Evolutionary conservation across 83 land plant species (phyloP).

Genomic region (Thuja plicata): DNA sequence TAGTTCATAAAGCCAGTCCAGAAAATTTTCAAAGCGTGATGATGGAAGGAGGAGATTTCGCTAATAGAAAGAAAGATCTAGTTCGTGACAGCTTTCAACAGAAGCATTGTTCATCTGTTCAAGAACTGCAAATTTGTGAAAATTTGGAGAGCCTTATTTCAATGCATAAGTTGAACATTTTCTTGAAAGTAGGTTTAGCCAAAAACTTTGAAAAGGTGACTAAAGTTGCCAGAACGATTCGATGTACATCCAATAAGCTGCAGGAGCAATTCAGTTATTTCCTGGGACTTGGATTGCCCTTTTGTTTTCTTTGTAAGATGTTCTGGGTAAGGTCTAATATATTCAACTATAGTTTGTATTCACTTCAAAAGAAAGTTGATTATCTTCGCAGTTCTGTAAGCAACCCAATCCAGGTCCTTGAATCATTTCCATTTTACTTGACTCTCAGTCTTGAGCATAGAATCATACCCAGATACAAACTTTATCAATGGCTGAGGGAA

Average conservation of each 20-base stretch:
- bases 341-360: constrained; percentile 27
- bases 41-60: no score
- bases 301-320: constrained; percentile 29
- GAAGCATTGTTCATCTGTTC: not conserved
- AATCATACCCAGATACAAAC: constrained; percentile 37
- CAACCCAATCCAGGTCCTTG: constrained; percentile 32
- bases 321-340: constrained; percentile 26
- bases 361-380: constrained; percentile 37
- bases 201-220: constrained; percentile 35
- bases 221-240: constrained; percentile 24
- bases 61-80: not conserved
- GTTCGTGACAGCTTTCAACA: not conserved
- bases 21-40: no score
- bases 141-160: not conserved
- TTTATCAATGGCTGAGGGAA: constrained; percentile 42
- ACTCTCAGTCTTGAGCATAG: constrained; percentile 23
- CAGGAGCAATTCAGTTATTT: constrained; percentile 54
- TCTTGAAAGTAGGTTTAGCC: constrained; percentile 40
- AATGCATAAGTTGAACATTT: constrained; percentile 22
- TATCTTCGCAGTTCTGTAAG: constrained; percentile 28
- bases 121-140: not conserved
- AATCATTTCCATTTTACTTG: constrained; percentile 39
- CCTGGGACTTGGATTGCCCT: constrained; percentile 38
- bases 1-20: no score
- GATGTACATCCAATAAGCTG: constrained; percentile 39